A percentile compares a stretch with the other conserved stretches of the same genome.
These are phyloP conservation scores for Didymosphaeria variabile DNA, from an alignment of 2,329 filamentous ascomycete genomes.

Conservation along the genomic window DNA sequence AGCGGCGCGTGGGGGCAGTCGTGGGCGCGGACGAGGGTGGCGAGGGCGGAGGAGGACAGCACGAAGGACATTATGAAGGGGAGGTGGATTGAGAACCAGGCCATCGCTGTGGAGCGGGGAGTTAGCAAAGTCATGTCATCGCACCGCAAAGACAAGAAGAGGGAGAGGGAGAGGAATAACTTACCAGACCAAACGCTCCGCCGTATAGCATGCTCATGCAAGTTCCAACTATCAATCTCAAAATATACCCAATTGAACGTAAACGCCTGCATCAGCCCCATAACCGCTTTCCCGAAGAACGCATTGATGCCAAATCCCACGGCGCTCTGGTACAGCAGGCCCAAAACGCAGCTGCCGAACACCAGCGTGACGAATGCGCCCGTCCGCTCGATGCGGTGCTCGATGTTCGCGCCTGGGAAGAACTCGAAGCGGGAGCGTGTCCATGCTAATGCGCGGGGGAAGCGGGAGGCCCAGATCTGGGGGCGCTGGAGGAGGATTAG, in stretches of 20 bases:
- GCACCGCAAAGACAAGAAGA: background rate
- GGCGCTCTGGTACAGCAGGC: conserved; percentile 67
- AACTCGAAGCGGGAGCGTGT: conserved; percentile 62
- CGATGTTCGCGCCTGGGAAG: conserved; percentile 70
- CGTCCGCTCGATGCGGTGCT: conserved; percentile 71
- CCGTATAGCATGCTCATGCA: conserved; percentile 69
- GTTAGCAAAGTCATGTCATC: no score
- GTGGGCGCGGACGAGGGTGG: conserved; percentile 66
- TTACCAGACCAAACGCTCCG: conserved; percentile 57
- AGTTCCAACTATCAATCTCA: conserved; percentile 66
- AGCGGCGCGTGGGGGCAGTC: conserved; percentile 61
- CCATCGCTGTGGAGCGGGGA: conserved; percentile 54
- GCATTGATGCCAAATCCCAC: conserved; percentile 63
- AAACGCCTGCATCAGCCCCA: conserved; percentile 67
- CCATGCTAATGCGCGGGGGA: conserved; percentile 27
- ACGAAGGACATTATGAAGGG: conserved; percentile 72
- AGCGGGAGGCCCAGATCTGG: conserved; percentile 20
- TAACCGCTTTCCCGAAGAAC: conserved; percentile 69
- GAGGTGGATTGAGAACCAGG: conserved; percentile 67
- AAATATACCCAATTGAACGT: conserved; percentile 72
- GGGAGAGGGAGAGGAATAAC: conserved; percentile 23
- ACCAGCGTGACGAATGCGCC: conserved; percentile 72
- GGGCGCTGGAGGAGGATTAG: conserved; percentile 52
- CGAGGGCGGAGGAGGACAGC: conserved; percentile 66
- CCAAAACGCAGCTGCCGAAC: conserved; percentile 71